phyloP scores from a whole-genome alignment of 1,284 basidiomycete species.

The Cutaneotrichosporon mucoides region DNA sequence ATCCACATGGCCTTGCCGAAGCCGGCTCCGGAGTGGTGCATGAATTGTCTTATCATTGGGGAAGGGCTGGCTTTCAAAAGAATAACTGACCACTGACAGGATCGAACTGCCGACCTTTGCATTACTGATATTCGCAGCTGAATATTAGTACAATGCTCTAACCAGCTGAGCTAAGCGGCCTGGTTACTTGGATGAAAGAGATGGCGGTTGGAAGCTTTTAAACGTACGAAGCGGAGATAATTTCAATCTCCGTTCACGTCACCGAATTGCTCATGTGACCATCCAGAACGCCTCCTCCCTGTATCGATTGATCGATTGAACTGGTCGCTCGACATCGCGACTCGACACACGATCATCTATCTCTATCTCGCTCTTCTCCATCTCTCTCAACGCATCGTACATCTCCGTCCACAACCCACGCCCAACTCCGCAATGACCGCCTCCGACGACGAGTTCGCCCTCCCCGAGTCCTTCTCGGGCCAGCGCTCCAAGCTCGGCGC shows the following conservation, averaged over 20 bases:
- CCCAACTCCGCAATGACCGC: conserved; percentile 7
- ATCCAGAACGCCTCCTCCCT: not conserved
- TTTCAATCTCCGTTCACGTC: not conserved
- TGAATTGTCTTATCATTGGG: conserved; percentile 78
- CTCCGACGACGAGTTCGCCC: conserved; percentile 14
- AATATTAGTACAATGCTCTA: conserved; percentile 3
- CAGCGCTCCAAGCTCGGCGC: conserved; percentile 10
- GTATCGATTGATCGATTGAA: not conserved
- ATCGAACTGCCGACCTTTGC: conserved; percentile 2
- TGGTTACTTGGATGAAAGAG: not conserved
- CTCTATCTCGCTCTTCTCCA: not conserved
- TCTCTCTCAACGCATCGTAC: too few species aligned
- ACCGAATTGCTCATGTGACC: not conserved
- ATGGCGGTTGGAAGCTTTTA: too few species aligned
- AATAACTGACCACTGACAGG: not conserved
- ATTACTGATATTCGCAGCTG: not conserved
- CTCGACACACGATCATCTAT: not conserved
- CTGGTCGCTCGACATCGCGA: too few species aligned
- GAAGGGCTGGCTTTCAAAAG: not conserved
- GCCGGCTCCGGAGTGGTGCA: conserved; percentile 95
- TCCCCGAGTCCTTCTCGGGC: conserved; percentile 14
- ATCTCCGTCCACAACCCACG: not conserved
- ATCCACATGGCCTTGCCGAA: conserved; percentile 47
- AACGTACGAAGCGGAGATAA: too few species aligned
- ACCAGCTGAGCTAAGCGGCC: conserved; percentile 3